phyloP scores from a whole-genome alignment of 768 basidiomycete species.

The Suillus plorans region DNA sequence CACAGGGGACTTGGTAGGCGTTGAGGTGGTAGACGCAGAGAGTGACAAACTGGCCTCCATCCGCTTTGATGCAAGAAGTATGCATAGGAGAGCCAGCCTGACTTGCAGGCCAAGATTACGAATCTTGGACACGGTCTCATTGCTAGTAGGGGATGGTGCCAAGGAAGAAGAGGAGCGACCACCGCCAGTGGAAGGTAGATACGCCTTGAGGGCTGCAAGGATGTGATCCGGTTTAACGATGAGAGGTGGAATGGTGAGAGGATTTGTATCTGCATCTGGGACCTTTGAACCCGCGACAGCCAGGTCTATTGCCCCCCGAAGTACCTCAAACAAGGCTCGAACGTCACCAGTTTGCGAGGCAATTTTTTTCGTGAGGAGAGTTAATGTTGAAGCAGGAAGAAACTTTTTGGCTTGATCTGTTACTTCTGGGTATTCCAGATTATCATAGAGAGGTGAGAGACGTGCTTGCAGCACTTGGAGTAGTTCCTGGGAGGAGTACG shows the following conservation, averaged over 20 bases:
- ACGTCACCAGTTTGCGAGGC: constrained; percentile 85
- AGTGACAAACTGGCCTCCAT: constrained; percentile 56
- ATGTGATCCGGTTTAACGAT: constrained; percentile 66
- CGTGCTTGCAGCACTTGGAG: constrained; percentile 67
- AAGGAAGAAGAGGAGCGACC: constrained; percentile 19
- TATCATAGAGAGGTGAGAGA: constrained; percentile 49
- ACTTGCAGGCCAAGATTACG: constrained; percentile 71
- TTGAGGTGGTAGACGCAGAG: constrained; percentile 36
- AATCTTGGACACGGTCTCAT: constrained; percentile 67
- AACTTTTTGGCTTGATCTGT: constrained; percentile 46
- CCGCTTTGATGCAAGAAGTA: constrained; percentile 65
- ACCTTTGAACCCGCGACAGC: constrained; percentile 40
- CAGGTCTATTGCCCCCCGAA: constrained; percentile 76
- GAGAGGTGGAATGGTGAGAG: constrained; percentile 35
- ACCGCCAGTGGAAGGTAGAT: constrained; percentile 44
- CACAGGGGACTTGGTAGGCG: constrained; percentile 41
- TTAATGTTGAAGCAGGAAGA: constrained; percentile 62
- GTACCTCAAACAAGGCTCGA: constrained; percentile 74
- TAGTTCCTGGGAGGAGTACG: constrained; percentile 74
- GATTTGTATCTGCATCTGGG: constrained; percentile 19
- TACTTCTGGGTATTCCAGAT: constrained; percentile 14
- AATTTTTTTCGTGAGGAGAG: constrained; percentile 75
- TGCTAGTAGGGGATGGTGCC: constrained; percentile 35
- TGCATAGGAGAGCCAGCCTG: constrained; percentile 63
- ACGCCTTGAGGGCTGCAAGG: constrained; percentile 72